phyloP scores from a whole-genome alignment of 2,329 filamentous ascomycete species.

The Pseudogymnoascus sp. region DNA sequence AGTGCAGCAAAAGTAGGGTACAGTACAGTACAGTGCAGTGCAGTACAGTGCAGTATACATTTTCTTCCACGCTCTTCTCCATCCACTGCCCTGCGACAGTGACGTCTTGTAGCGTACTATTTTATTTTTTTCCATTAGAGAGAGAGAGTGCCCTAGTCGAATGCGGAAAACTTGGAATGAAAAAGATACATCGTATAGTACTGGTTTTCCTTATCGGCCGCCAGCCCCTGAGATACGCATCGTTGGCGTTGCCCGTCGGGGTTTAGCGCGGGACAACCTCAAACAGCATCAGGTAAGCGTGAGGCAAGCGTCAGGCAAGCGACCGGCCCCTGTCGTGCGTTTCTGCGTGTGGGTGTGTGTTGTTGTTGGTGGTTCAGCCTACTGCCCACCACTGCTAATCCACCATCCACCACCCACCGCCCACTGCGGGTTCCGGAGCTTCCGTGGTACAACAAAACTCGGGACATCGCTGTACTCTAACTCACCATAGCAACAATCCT shows the following conservation, averaged over 20 bases:
- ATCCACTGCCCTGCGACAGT: background rate
- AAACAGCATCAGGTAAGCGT: background rate
- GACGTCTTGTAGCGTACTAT: background rate
- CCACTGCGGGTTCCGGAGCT: constrained; percentile 2
- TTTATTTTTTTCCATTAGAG: background rate
- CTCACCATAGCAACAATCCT: background rate
- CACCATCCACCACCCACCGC: background rate
- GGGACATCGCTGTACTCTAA: background rate
- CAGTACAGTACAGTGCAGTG: background rate
- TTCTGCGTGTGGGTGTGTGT: background rate
- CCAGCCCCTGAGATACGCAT: constrained; percentile 5
- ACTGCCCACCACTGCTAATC: no score
- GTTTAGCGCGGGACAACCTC: background rate
- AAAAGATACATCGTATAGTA: background rate
- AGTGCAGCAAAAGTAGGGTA: background rate
- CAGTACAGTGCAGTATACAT: background rate
- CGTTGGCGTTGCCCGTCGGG: background rate
- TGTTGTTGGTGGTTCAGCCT: background rate
- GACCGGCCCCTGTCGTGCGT: background rate
- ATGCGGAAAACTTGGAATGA: constrained; percentile 3
- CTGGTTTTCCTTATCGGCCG: background rate
- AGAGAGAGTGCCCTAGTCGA: background rate
- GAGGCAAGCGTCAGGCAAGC: background rate
- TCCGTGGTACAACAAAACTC: constrained; percentile 1
- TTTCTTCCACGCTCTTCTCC: background rate